Conservation (phyloP, 2,329 filamentous ascomycete genomes). For the Hypoxylon sp. region DNA sequence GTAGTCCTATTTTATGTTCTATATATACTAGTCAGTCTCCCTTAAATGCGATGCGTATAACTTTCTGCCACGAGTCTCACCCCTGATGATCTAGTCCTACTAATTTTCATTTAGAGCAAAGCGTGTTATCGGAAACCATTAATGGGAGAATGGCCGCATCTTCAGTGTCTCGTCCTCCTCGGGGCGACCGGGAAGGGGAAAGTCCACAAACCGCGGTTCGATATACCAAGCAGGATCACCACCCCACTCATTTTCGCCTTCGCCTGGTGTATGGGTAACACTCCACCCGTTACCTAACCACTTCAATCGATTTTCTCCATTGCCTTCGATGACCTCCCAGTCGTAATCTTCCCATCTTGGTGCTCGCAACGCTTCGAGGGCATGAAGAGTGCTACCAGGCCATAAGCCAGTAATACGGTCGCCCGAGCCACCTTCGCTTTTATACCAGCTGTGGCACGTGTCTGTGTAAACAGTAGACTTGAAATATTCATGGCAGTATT, state of each 20-base stretch:
- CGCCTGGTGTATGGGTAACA: conserved; percentile 56
- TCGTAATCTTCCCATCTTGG: conserved; percentile 65
- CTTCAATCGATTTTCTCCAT: conserved; percentile 54
- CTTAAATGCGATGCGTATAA: neutral
- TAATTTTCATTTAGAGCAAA: neutral
- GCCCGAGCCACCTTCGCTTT: conserved; percentile 59
- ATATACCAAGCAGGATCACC: conserved; percentile 56
- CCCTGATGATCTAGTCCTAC: neutral
- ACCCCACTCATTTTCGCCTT: conserved; percentile 39
- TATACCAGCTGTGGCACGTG: conserved; percentile 69
- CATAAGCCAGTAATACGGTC: conserved; percentile 61
- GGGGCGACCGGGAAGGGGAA: conserved; percentile 48
- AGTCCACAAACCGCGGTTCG: conserved; percentile 49
- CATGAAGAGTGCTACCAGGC: conserved; percentile 63
- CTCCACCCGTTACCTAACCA: conserved; percentile 63
- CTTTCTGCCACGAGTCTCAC: neutral
- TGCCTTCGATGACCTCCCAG: conserved; percentile 55
- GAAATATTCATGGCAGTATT: conserved; percentile 65
- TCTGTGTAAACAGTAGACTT: conserved; percentile 64
- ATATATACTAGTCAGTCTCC: neutral
- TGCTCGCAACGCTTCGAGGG: conserved; percentile 59
- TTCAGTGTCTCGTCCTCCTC: conserved; percentile 52
- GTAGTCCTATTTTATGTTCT: too few species aligned
- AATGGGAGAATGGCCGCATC: conserved; percentile 54
- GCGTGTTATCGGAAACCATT: neutral